Evolutionary conservation across 139 green algal genomes (phyloP), one percentile per base, ranked within the genome.

Genomic region (Marvania coccoides): DNA sequence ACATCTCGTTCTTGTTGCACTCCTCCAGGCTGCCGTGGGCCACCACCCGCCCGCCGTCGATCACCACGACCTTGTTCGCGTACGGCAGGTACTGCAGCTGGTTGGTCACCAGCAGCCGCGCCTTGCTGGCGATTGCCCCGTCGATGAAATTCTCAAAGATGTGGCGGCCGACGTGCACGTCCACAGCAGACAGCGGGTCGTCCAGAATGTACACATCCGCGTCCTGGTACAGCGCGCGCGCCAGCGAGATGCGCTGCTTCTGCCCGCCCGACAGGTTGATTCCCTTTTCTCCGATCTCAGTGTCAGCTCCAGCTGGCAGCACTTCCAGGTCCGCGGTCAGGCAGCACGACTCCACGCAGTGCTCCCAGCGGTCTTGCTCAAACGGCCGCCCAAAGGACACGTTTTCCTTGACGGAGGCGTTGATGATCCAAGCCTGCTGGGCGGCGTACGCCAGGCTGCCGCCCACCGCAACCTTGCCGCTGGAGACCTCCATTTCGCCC

Each of bases 271-370:
- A 87, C 47, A 98, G 81, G 42, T 93, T 97, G 19, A 95, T 79
- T 19, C 93, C 93, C 40, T 89, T 84, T 69, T 97, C 92, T 9
- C 93, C 93, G 55, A 97, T 97, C 76, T 97, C 91, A 1, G 91
- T 96, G 24, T 89, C 63, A 30, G 91, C 88, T 3, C 88, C 91
- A 6, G 73, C 79, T 7, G 86, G 79, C 58, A 95, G 72, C 35
- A 90, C 78, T 23, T 80, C 81, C 54, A 94, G 72, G 63, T 94
- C 87, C 10, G 75, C 45, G 1, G 64, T 67, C 77, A 94, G 77
- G 63, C 70, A 79, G 70, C 70, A 79, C 12, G 74, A 68, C 61
- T 78, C 55, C 36, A 79, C 53, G 24, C 53, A 58, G 12, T 12
- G 19, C 10, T 65, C 5, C 73, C 73, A 80, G 8, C 54, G 62